Evolutionary conservation across 148 eudicot species (phyloP), one percentile per base, ranked within the genome.

Genomic region (Oxyria digyna): DNA sequence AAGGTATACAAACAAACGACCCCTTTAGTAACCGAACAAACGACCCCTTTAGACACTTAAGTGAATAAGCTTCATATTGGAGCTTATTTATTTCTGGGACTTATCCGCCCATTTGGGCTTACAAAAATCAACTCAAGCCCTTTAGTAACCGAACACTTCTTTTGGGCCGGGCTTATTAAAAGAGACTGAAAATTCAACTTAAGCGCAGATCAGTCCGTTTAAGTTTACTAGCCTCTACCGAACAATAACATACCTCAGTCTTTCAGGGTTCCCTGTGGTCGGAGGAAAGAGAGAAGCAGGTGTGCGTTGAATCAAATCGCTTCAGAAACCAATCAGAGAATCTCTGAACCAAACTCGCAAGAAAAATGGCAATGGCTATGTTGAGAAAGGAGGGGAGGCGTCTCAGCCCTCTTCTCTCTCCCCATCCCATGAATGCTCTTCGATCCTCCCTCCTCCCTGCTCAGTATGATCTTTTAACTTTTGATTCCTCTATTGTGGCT

Each of bases 331-430:
- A 52, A 52, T 52, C 62, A 31, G 62, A 52, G 62, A 52, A 23
- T 13, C 62, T 52, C 62, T 10, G 14, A 23, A 23, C 14, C 0
- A 24, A 52, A 10, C 62, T 23, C 1, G 12, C 33, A 67, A 8
- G 29, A 33, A 24, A 48, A 72, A 84, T 84, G 87, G 87, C 87
- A 77, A 84, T 84, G 87, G 77, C 85, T n/a, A 78, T 76, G 24
- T 42, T 84, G 73, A 77, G 83, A 66, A 80, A 81, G 17, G 83
- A 84, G 62, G 82, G 85, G 40, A 77, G 71, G 73, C 82, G 87
- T 54, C 13, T 84, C 32, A 45, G 52, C 73, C 78, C 82, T 59
- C 67, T 83, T 42, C 68, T 81, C 45, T 78, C 80, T 42, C 71
- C 82, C 29, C 67, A 76, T 21, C 72, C 80, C 3, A 67, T 72